A percentile compares a stretch with the other conserved stretches of the same genome.
phyloP scores from a whole-genome alignment of 139 green algal genomes.

The Micractinium conductrix region DNA sequence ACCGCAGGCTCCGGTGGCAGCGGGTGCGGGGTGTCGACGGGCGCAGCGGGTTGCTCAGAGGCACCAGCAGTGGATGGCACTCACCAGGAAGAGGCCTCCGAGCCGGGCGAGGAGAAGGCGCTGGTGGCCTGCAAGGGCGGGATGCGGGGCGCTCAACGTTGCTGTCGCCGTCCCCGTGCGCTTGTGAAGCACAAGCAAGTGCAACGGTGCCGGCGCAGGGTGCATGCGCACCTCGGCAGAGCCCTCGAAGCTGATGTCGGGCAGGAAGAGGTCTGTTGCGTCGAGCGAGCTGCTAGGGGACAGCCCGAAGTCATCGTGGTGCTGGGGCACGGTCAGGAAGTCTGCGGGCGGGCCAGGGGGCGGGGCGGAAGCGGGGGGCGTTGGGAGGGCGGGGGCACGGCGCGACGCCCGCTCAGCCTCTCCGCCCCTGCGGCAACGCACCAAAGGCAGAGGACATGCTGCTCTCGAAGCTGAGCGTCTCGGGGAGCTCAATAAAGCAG shows the following conservation, averaged over 20 bases:
- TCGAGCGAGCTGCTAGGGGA: background rate
- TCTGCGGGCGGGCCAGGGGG: background rate
- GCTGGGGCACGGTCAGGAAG: constrained; percentile 16
- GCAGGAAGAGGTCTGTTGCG: constrained; percentile 21
- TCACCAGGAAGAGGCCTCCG: constrained; percentile 13
- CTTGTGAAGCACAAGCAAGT: background rate
- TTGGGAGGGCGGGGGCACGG: too few relatives aligned
- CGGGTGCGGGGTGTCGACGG: too few relatives aligned
- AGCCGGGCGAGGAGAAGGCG: constrained; percentile 16
- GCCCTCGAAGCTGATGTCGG: constrained; percentile 10
- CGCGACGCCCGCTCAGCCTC: too few relatives aligned
- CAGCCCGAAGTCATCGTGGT: background rate
- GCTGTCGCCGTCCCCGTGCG: too few relatives aligned
- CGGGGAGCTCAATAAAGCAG: background rate
- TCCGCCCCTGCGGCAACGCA: too few relatives aligned
- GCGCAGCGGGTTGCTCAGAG: too few relatives aligned
- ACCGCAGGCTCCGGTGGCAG: too few relatives aligned
- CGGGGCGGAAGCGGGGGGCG: too few relatives aligned
- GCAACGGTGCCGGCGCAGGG: background rate
- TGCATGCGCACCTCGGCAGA: background rate
- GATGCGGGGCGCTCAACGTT: background rate
- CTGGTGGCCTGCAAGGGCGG: background rate
- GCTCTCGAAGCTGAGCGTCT: background rate
- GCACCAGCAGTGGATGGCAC: too few relatives aligned
- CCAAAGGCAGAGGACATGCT: background rate